Evolutionary conservation across 2,329 filamentous ascomycete species (phyloP).

Genomic region (Incumbomyces delicatus): DNA sequence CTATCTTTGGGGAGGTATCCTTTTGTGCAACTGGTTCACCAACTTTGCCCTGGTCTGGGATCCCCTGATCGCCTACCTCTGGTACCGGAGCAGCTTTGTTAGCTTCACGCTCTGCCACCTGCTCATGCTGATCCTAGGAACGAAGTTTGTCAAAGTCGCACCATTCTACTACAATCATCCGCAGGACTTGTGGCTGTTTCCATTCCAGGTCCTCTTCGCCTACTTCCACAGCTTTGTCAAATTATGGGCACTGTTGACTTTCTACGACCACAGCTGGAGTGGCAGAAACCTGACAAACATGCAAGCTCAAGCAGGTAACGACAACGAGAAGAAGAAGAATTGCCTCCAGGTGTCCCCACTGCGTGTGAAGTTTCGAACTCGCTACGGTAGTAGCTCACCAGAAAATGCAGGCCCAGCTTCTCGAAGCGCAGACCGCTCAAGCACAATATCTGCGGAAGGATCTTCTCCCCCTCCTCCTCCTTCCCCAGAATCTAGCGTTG

Average conservation of each 20-base stretch:
- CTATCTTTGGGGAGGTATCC: conserved; percentile 48
- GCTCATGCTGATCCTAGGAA: conserved; percentile 41
- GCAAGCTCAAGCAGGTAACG: neutral
- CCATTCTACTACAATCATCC: conserved; percentile 45
- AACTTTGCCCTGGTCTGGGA: conserved; percentile 51
- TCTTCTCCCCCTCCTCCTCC: too few species aligned
- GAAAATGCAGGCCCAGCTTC: too few species aligned
- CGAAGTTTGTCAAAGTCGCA: conserved; percentile 49
- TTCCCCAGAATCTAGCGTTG: too few species aligned
- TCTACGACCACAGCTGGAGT: conserved; percentile 37
- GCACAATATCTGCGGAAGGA: too few species aligned
- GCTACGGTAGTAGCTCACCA: too few species aligned
- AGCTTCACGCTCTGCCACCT: conserved; percentile 20
- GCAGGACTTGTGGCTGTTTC: conserved; percentile 41
- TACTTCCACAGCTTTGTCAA: conserved; percentile 52
- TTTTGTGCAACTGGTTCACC: conserved; percentile 44
- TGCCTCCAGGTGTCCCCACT: too few species aligned
- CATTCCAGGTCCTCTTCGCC: conserved; percentile 43
- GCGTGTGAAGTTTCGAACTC: too few species aligned
- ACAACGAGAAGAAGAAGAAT: neutral
- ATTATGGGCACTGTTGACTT: conserved; percentile 45
- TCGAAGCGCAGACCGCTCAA: too few species aligned
- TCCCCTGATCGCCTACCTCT: conserved; percentile 28
- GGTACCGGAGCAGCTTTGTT: conserved; percentile 19
- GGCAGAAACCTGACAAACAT: conserved; percentile 29